phyloP scores from a whole-genome alignment of 139 green algal species.

The Medakamo hakoo region DNA sequence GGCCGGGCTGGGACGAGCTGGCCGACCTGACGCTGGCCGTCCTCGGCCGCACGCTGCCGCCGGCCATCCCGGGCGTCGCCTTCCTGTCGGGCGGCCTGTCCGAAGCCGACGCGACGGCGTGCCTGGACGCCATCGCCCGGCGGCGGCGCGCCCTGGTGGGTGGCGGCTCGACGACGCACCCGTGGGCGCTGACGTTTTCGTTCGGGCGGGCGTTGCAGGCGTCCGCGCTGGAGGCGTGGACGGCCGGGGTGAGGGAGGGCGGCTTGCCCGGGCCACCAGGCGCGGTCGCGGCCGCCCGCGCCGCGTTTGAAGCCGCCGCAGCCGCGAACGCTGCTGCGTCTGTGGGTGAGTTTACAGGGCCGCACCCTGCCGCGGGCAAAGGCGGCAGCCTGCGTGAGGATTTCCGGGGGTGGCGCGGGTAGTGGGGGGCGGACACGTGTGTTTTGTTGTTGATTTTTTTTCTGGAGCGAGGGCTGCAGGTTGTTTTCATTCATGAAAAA shows the following conservation, averaged over 20 bases:
- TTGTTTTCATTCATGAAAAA: too few relatives aligned
- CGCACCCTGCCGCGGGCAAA: slow-evolving; percentile 1
- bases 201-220: slow-evolving; percentile 82
- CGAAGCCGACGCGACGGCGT: slow-evolving; percentile 52
- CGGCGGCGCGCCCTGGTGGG: slow-evolving; percentile 11
- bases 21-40: slow-evolving; percentile 51
- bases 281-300: background rate
- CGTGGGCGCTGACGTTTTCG: slow-evolving; percentile 86
- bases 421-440: too few relatives aligned
- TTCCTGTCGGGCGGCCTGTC: slow-evolving; percentile 87
- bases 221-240: background rate
- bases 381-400: background rate
- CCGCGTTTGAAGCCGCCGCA: background rate
- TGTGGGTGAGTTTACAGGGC: background rate
- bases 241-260: background rate
- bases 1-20: slow-evolving; percentile 30
- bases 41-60: slow-evolving; percentile 56
- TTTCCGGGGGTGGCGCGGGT: slow-evolving; percentile 9
- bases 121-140: slow-evolving; percentile 53
- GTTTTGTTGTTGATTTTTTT: too few relatives aligned
- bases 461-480: too few relatives aligned
- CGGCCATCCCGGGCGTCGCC: slow-evolving; percentile 79
- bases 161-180: slow-evolving; percentile 6
- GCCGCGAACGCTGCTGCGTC: background rate
- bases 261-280: too few relatives aligned